Percentiles rank a stretch among this genome's conserved stretches.
phyloP scores from a whole-genome alignment of 768 basidiomycete genomes.

The Pisolithus microcarpus region DNA sequence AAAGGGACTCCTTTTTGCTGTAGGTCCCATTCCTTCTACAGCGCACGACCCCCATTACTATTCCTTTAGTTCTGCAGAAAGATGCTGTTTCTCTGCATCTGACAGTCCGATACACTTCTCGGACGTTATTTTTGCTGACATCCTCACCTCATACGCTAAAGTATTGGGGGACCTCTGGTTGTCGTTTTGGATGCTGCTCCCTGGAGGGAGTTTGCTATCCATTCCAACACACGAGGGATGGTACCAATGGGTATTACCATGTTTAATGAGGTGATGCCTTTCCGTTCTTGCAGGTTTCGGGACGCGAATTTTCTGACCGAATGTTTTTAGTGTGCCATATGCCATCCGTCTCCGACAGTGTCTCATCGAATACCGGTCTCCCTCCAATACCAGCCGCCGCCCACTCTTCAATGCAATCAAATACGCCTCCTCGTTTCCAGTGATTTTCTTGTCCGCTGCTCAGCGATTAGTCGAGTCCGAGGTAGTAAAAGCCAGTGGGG shows the following conservation, averaged over 20 bases:
- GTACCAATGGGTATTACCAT: conserved; percentile 70
- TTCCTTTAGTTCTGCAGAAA: conserved; percentile 51
- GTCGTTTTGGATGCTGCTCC: conserved; percentile 78
- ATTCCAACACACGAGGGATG: conserved; percentile 57
- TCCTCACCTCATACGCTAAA: conserved; percentile 95
- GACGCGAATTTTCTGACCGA: conserved; percentile 3
- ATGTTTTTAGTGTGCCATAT: conserved; percentile 63
- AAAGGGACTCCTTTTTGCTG: conserved; percentile 74
- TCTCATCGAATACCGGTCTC: conserved; percentile 68
- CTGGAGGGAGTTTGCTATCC: conserved; percentile 66
- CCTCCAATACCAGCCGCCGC: conserved; percentile 55
- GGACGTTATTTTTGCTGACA: conserved; percentile 91
- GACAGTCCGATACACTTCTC: conserved; percentile 71
- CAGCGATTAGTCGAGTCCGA: conserved; percentile 70
- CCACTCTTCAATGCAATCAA: conserved; percentile 89
- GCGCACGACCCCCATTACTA: background rate
- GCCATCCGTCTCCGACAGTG: conserved; percentile 92
- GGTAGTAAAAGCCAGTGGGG: conserved; percentile 42
- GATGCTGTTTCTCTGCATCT: conserved; percentile 65
- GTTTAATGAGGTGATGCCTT: conserved; percentile 72
- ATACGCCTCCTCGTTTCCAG: conserved; percentile 95
- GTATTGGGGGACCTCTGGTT: conserved; percentile 94
- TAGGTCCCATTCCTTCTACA: conserved; percentile 36
- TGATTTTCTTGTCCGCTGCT: conserved; percentile 89
- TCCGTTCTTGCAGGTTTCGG: background rate